phyloP scores from a whole-genome alignment of 495 filamentous ascomycete genomes.

The Penicillium riverlandense region DNA sequence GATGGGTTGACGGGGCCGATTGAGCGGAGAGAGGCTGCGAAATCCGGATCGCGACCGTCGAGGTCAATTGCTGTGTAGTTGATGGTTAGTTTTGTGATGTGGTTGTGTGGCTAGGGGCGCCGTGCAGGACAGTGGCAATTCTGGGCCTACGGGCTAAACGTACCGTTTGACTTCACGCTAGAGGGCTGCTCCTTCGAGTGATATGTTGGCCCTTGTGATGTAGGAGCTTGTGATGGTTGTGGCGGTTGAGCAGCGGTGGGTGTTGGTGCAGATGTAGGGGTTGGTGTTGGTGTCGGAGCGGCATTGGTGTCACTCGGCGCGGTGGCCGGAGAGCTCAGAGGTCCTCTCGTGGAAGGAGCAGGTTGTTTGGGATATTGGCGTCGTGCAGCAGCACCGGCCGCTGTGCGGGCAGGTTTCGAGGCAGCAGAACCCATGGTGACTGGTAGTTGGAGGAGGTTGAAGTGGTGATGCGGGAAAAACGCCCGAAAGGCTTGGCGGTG shows the following conservation, averaged over 20 bases:
- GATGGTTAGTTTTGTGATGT: constrained; percentile 3
- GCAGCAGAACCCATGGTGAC: constrained; percentile 52
- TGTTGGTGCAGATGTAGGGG: constrained; percentile 9
- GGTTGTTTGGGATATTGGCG: constrained; percentile 51
- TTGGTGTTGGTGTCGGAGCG: constrained; percentile 12
- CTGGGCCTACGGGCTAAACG: neutral
- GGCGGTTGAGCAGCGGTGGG: constrained; percentile 9
- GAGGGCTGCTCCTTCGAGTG: constrained; percentile 33
- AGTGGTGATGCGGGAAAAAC: constrained; percentile 9
- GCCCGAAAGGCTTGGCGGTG: constrained; percentile 17
- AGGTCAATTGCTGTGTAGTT: constrained; percentile 49
- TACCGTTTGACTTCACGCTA: constrained; percentile 27
- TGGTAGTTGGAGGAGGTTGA: neutral
- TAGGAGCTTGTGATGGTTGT: constrained; percentile 11
- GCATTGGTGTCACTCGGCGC: constrained; percentile 8
- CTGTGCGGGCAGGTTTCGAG: constrained; percentile 54
- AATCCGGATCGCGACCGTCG: constrained; percentile 58
- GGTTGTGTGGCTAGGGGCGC: too few relatives aligned
- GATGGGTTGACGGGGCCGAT: constrained; percentile 59
- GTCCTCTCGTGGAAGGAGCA: constrained; percentile 23
- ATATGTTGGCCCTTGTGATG: constrained; percentile 27
- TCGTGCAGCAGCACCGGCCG: constrained; percentile 42
- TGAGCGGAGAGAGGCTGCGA: constrained; percentile 51
- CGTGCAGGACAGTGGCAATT: too few relatives aligned
- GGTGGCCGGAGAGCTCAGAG: constrained; percentile 2